Evolutionary conservation across 768 basidiomycete species (phyloP).

Genomic region (Chlorophyllum brunneum): DNA sequence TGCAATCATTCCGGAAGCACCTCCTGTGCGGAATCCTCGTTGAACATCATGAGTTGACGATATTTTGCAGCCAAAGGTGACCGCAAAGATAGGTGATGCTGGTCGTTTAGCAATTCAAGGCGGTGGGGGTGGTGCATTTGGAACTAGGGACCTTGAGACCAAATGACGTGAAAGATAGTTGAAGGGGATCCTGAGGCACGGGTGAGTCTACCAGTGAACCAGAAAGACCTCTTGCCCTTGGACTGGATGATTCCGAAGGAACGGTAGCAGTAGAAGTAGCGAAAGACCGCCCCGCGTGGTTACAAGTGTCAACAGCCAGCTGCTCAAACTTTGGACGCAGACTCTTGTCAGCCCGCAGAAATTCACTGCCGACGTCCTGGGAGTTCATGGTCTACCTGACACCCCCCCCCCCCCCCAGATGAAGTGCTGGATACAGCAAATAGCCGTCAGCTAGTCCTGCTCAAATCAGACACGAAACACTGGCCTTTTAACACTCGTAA

Average conservation of each 20-base stretch:
- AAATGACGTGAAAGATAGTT: constrained; percentile 48
- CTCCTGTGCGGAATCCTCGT: constrained; percentile 13
- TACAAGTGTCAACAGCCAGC: constrained; percentile 41
- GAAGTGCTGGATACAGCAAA: neutral
- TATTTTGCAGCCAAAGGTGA: constrained; percentile 36
- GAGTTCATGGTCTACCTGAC: no score
- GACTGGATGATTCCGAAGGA: constrained; percentile 33
- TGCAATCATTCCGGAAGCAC: constrained; percentile 15
- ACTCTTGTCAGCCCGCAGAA: constrained; percentile 62
- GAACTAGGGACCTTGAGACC: constrained; percentile 43
- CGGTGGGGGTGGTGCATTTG: constrained; percentile 56
- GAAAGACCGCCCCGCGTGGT: neutral
- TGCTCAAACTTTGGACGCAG: constrained; percentile 73
- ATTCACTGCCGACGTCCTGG: constrained; percentile 49
- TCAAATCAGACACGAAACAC: neutral
- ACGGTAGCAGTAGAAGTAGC: constrained; percentile 15
- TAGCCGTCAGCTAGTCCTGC: neutral
- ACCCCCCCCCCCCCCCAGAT: neutral
- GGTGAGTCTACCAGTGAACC: constrained; percentile 26
- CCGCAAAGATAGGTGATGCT: constrained; percentile 32
- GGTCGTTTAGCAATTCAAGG: constrained; percentile 29
- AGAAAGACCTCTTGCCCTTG: constrained; percentile 37
- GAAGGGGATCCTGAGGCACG: constrained; percentile 28
- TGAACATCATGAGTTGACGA: constrained; percentile 16
- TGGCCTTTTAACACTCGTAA: no score